Conservation (phyloP, 108 stramenopile species). For the Seminavis robusta region DNA sequence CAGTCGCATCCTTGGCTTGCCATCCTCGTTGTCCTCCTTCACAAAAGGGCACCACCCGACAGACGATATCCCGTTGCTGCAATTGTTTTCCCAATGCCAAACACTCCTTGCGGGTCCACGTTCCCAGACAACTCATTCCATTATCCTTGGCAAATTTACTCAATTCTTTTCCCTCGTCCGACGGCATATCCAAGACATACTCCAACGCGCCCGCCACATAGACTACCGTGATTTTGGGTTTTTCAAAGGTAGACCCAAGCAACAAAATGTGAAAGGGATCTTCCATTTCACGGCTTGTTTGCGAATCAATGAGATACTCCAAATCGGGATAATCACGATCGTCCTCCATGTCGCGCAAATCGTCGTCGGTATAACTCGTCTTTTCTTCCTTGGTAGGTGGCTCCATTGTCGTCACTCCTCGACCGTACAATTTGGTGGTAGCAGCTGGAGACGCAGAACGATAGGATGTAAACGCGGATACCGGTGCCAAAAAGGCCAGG, state of each 20-base stretch:
- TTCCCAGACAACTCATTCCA: constrained; percentile 73
- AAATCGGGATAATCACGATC: constrained; percentile 47
- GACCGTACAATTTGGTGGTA: too few relatives aligned
- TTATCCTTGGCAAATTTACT: constrained; percentile 47
- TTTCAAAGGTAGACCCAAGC: constrained; percentile 57
- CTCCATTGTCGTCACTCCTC: constrained; percentile 10
- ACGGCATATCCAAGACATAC: constrained; percentile 77
- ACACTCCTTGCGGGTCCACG: constrained; percentile 79
- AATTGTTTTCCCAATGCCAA: constrained; percentile 54
- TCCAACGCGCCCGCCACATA: constrained; percentile 59
- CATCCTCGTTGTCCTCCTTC: constrained; percentile 75
- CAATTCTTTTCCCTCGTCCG: constrained; percentile 65
- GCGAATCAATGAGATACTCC: constrained; percentile 64
- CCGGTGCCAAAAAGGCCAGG: too few relatives aligned
- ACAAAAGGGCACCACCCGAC: constrained; percentile 70
- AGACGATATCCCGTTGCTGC: constrained; percentile 68
- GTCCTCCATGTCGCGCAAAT: constrained; percentile 31
- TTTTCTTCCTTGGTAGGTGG: constrained; percentile 26
- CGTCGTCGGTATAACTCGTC: constrained; percentile 21
- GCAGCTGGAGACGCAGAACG: too few relatives aligned
- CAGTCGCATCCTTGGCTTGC: constrained; percentile 80
- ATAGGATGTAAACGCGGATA: too few relatives aligned
- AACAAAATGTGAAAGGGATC: constrained; percentile 87
- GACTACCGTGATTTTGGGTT: constrained; percentile 63
- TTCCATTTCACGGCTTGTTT: constrained; percentile 50